These are phyloP conservation scores for Cyclotella baltica DNA, from an alignment of 108 stramenopile genomes.

Conservation along the genomic window DNA sequence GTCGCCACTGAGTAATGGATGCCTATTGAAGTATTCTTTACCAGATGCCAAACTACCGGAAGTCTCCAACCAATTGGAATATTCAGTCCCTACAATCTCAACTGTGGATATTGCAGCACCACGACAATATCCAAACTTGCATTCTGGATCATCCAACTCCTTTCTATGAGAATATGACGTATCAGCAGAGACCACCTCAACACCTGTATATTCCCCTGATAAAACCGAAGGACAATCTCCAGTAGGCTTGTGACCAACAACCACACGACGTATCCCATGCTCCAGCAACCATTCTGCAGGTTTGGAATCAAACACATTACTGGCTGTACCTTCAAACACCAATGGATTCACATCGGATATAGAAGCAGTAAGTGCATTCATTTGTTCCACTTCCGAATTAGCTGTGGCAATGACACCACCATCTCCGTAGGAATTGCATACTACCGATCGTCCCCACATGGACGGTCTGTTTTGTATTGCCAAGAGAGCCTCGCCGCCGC, in stretches of 20 bases:
- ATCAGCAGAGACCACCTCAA: constrained; percentile 66
- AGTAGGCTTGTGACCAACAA: constrained; percentile 77
- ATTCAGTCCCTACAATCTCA: constrained; percentile 51
- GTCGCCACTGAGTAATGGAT: constrained; percentile 20
- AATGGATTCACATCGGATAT: constrained; percentile 48
- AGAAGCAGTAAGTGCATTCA: constrained; percentile 34
- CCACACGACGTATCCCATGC: constrained; percentile 63
- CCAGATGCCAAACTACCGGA: constrained; percentile 52
- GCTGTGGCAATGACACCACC: constrained; percentile 64
- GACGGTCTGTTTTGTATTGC: constrained; percentile 66
- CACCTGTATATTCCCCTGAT: constrained; percentile 53
- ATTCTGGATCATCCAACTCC: constrained; percentile 20
- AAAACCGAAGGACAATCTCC: constrained; percentile 75
- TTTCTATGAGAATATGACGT: constrained; percentile 60
- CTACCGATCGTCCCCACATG: constrained; percentile 76
- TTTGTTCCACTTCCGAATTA: constrained; percentile 40
- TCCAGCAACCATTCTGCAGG: constrained; percentile 60
- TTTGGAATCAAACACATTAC: constrained; percentile 56
- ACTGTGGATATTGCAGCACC: constrained; percentile 56
- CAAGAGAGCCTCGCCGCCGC: constrained; percentile 67
- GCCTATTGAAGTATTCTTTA: constrained; percentile 33
- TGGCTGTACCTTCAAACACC: constrained; percentile 65
- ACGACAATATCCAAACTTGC: constrained; percentile 42
- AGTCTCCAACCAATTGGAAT: constrained; percentile 47
- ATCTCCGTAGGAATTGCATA: constrained; percentile 65